These are phyloP conservation scores for Fraxinus americana DNA, from an alignment of 257 asterid species.

Conservation along the genomic window DNA sequence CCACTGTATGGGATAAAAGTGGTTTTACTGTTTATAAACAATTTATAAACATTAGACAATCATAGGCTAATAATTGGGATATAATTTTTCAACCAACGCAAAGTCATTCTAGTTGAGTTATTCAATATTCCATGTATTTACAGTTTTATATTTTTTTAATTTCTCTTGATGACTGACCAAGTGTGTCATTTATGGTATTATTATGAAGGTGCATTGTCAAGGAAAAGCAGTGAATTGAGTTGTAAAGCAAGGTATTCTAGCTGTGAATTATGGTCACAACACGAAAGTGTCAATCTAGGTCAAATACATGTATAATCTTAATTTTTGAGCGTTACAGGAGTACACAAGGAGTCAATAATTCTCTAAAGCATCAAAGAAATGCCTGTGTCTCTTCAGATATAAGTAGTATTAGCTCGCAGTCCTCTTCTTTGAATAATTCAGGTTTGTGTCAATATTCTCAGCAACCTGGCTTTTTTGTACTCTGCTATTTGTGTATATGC, in stretches of 20 bases:
- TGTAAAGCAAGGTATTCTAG: slow-evolving; percentile 54
- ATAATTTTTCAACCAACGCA: neutral
- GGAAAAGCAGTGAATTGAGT: slow-evolving; percentile 56
- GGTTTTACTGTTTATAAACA: no score
- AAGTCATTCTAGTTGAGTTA: neutral
- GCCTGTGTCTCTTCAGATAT: slow-evolving; percentile 80
- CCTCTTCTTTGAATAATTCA: no score
- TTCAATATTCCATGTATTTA: neutral
- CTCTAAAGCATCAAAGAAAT: slow-evolving; percentile 65
- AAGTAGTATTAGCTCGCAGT: no score
- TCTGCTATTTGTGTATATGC: neutral
- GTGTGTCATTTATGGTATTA: slow-evolving; percentile 15
- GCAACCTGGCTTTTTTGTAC: slow-evolving; percentile 10
- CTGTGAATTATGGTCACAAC: slow-evolving; percentile 16
- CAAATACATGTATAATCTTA: slow-evolving; percentile 21
- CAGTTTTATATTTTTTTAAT: neutral
- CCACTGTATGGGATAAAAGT: no score
- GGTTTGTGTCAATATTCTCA: slow-evolving; percentile 41
- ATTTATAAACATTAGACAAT: no score
- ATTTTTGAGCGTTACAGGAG: slow-evolving; percentile 40
- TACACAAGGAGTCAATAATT: slow-evolving; percentile 49
- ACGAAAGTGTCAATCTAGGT: slow-evolving; percentile 13
- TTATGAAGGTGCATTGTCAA: slow-evolving; percentile 52
- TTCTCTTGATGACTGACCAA: slow-evolving; percentile 12
- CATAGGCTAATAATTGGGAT: no score